Base-by-base conservation (phyloP, 2,329 filamentous ascomycete species). In the Cladosporium sp. region DNA sequence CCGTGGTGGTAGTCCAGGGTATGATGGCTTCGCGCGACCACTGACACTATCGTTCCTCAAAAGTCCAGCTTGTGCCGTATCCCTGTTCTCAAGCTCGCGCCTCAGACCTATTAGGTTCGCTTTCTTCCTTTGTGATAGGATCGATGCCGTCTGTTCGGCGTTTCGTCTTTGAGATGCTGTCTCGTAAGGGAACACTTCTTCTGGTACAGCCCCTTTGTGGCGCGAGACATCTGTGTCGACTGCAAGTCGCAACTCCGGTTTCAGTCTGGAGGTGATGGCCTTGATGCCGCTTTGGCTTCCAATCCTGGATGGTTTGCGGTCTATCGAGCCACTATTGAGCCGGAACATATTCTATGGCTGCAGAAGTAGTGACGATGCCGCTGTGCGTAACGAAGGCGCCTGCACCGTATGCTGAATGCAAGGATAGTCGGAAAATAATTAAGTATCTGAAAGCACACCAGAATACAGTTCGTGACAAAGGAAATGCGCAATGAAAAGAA, bases 141-240 rank as follows among this genome's bases (percentile, higher is more conserved):
- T 59, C 14, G 56, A 46, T 6, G 37, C 56, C 7, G 33, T 44
- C 6, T 65, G 46, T 33, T 55, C 67, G 35, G 72, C 72, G 60
- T 67, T 71, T 49, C 71, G 59, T 44, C 71, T 71, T 62, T 71
- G 72, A 35, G 67, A 68, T 67, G 62, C 71, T 62, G 69, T 70
- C 37, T 72, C 69, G 60, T 78, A 74, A 31, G 80, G 78, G 37
- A 77, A 78, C 14, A 80, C 73, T 76, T 82, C 74, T 73, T 82
- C 69, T 75, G 85, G 74, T 81, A 81, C 67, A 76, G 80, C 67
- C 56, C 73, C 79, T 70, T 71, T 72, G 61, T 81, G 79, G 46
- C 76, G 73, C 35, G 86, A 80, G 80, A 91, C 89, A 73, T 89
- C 88, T 2, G 90, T 93, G 69, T 91, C 87, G 23, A 92, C 76